These are phyloP conservation scores for Exophiala bonariae DNA, from an alignment of 2,329 filamentous ascomycete species.

Conservation along the genomic window DNA sequence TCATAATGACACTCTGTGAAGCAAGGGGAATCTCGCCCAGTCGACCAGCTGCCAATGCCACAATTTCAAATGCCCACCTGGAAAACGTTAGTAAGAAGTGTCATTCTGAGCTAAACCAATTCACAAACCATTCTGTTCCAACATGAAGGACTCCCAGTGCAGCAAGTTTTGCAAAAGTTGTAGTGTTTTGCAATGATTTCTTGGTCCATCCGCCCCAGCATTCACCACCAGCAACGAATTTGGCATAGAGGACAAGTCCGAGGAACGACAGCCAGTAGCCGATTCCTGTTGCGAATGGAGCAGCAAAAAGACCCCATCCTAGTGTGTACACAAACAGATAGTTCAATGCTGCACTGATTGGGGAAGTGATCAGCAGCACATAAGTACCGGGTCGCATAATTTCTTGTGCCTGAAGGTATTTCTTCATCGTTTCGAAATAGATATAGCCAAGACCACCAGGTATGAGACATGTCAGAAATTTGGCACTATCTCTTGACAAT, in stretches of 20 bases:
- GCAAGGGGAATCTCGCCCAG: conserved; percentile 78
- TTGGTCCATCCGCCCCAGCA: conserved; percentile 77
- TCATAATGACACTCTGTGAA: conserved; percentile 88
- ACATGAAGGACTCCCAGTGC: conserved; percentile 77
- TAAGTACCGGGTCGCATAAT: conserved; percentile 67
- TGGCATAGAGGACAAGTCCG: conserved; percentile 71
- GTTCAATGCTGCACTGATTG: conserved; percentile 59
- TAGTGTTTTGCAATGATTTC: conserved; percentile 65
- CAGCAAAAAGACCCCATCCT: conserved; percentile 71
- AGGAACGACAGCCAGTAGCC: conserved; percentile 84
- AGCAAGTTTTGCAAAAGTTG: conserved; percentile 72
- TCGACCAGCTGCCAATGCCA: conserved; percentile 76
- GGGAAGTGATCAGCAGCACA: conserved; percentile 61
- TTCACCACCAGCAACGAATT: conserved; percentile 67
- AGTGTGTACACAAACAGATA: conserved; percentile 73
- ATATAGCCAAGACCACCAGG: conserved; percentile 84
- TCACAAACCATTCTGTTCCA: conserved; percentile 73
- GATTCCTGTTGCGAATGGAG: conserved; percentile 77
- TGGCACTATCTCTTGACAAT: conserved; percentile 71
- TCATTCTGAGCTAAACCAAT: neutral
- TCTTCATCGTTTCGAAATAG: conserved; percentile 77
- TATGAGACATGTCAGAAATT: conserved; percentile 71
- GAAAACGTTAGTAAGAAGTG: neutral
- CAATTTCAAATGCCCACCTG: conserved; percentile 84
- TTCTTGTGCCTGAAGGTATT: conserved; percentile 59